Percentiles rank a stretch among this genome's conserved stretches.
Conservation (phyloP, 495 filamentous ascomycete species). For the Lasiosphaeriaceae sp. region DNA sequence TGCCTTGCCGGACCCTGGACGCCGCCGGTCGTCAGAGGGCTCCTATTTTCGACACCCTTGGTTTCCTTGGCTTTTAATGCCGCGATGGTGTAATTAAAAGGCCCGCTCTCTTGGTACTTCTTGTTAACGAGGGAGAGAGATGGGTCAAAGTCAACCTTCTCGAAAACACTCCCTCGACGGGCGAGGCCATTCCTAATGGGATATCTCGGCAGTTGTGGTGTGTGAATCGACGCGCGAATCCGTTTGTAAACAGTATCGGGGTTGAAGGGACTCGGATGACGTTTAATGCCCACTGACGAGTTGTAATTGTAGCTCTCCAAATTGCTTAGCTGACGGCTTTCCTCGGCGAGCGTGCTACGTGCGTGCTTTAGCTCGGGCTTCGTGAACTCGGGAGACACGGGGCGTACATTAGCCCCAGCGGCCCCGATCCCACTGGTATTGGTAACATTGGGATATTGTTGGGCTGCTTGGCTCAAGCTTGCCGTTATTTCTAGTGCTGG, state of each 20-base stretch:
- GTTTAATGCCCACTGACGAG: constrained; percentile 30
- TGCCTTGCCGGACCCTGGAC: constrained; percentile 32
- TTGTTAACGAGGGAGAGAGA: constrained; percentile 42
- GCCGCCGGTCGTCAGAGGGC: constrained; percentile 39
- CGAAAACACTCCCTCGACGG: constrained; percentile 40
- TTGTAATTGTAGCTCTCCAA: constrained; percentile 27
- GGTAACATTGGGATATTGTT: constrained; percentile 6
- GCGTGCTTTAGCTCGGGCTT: constrained; percentile 49
- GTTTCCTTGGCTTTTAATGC: constrained; percentile 17
- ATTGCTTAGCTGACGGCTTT: constrained; percentile 25
- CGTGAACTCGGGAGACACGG: constrained; percentile 34
- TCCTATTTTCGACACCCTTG: constrained; percentile 8
- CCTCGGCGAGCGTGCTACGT: constrained; percentile 37
- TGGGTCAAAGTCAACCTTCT: constrained; percentile 47
- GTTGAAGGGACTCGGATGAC: constrained; percentile 46
- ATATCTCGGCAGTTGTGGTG: constrained; percentile 13
- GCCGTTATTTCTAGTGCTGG: constrained; percentile 9
- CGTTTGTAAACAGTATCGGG: constrained; percentile 50
- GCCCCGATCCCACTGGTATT: background rate
- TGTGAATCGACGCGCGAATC: constrained; percentile 37
- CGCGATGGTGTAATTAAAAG: constrained; percentile 38
- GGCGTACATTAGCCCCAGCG: background rate
- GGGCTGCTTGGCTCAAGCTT: constrained; percentile 6
- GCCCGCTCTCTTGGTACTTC: constrained; percentile 49
- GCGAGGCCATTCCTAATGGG: background rate